A percentile compares a stretch with the other conserved stretches of the same genome.
These are phyloP conservation scores for Fusarium sp. DNA, from an alignment of 2,329 filamentous ascomycete genomes.

Conservation along the genomic window DNA sequence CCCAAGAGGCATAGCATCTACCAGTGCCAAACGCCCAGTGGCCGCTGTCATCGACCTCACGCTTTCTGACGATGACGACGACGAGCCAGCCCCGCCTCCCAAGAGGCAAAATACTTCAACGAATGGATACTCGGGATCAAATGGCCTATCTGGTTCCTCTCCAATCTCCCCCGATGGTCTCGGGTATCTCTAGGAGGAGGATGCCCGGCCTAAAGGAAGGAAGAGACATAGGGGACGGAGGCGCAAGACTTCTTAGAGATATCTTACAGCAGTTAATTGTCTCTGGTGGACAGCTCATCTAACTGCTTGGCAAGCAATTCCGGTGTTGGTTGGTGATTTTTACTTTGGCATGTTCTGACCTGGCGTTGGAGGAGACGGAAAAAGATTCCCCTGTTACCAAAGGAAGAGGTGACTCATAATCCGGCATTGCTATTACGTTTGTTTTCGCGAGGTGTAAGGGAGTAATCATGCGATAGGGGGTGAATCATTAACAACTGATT, in stretches of 20 bases:
- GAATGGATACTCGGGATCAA: constrained; percentile 43
- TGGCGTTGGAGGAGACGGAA: constrained; percentile 48
- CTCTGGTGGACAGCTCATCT: neutral
- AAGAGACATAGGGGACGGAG: constrained; percentile 29
- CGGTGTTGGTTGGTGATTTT: constrained; percentile 43
- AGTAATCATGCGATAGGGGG: constrained; percentile 16
- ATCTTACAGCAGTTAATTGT: constrained; percentile 5
- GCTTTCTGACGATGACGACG: constrained; percentile 64
- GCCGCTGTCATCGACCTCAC: constrained; percentile 71
- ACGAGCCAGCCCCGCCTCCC: constrained; percentile 60
- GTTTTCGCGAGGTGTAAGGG: constrained; percentile 42
- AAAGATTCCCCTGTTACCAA: constrained; percentile 49
- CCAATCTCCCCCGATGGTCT: constrained; percentile 31
- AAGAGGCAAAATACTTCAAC: constrained; percentile 60
- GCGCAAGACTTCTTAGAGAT: constrained; percentile 33
- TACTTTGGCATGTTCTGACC: constrained; percentile 38
- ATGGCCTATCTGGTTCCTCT: constrained; percentile 41
- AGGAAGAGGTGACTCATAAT: constrained; percentile 33
- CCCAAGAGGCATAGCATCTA: constrained; percentile 52
- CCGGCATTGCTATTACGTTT: constrained; percentile 34
- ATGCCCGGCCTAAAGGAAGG: constrained; percentile 22
- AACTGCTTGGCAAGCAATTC: constrained; percentile 29
- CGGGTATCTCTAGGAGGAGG: constrained; percentile 44
- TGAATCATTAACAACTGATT: neutral
- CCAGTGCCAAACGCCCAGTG: constrained; percentile 61